Base-by-base conservation (phyloP, 305 asterid genomes). In the Fraxinus platypoda region DNA sequence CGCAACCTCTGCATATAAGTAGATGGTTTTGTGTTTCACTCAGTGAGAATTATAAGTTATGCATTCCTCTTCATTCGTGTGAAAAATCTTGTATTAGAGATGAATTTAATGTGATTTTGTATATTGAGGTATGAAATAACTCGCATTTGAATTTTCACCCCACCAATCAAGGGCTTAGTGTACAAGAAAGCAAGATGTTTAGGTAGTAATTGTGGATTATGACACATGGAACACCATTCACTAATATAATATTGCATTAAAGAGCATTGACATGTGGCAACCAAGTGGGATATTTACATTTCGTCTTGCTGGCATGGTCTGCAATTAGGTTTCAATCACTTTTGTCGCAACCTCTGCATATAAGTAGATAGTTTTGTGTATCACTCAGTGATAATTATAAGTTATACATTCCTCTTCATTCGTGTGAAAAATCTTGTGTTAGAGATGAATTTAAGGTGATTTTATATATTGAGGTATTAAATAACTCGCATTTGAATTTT, bases 181-280 rank as follows among this genome's bases (percentile, higher is more conserved):
- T 7, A 21, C 30, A 7, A 59, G 30, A 23, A 59, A 6, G 28
- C 21, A 52, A 46, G n/a, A 46, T 15, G 19, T 52, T 52, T 52
- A 17, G 23, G 23, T 5, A 52, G 62, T 52, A 17, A 52, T 17
- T 52, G 62, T 52, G 62, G 62, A 52, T 17, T 52, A 17, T 17
- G 7, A 52, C 62, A 17, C 54, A 6, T 49, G 21, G 74, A 33
- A 71, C 75, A 33, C 30, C 41, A 71, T 37, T 28, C 33, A 57
- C 28, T 11, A 41, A n/a, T 72, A 43, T 11, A 41, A n/a, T 72
- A 43, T 38, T 49, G 78, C 75, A 6, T 6, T 41, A 7, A 73
- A 37, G 74, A 62, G 35, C 41, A 35, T 74, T 73, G 82, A 77
- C 54, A 13, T 3, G 17, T 71, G 81, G 75, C 57, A 23, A 76